These are phyloP conservation scores for Boletus patriciae DNA, from an alignment of 768 basidiomycete genomes.

Conservation along the genomic window DNA sequence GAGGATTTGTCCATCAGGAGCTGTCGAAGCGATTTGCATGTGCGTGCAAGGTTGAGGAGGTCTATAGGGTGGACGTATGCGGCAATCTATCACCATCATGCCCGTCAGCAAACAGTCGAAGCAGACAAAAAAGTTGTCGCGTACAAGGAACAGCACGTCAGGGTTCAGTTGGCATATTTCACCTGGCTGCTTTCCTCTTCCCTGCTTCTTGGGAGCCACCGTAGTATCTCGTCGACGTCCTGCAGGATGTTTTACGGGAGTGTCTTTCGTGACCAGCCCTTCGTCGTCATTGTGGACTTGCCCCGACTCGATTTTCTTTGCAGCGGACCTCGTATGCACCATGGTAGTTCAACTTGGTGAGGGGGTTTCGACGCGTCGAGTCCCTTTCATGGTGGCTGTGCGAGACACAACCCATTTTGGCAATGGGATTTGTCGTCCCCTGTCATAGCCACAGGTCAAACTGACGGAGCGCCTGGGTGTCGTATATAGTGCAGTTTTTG, in stretches of 20 bases:
- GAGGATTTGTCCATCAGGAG: constrained; percentile 35
- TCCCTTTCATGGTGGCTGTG: no score
- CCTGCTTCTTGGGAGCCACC: background rate
- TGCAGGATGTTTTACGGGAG: no score
- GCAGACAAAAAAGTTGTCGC: background rate
- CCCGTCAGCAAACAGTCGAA: background rate
- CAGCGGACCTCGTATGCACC: background rate
- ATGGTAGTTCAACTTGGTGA: no score
- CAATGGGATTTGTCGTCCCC: no score
- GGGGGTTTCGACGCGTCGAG: no score
- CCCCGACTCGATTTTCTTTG: background rate
- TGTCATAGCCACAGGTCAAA: constrained; percentile 61
- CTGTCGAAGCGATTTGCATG: constrained; percentile 37
- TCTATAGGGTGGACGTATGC: constrained; percentile 37
- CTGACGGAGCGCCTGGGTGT: no score
- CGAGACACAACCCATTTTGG: constrained; percentile 8
- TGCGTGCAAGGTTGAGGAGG: constrained; percentile 36
- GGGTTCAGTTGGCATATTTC: constrained; percentile 10
- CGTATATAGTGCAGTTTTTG: constrained; percentile 90
- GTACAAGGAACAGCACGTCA: constrained; percentile 1
- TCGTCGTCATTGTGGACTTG: no score
- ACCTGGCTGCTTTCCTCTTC: background rate
- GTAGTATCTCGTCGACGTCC: background rate
- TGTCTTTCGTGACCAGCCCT: no score
- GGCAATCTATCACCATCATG: constrained; percentile 34